These are phyloP conservation scores for Zoysia matrella DNA, from an alignment of 202 grass and related monocot species.

Conservation along the genomic window DNA sequence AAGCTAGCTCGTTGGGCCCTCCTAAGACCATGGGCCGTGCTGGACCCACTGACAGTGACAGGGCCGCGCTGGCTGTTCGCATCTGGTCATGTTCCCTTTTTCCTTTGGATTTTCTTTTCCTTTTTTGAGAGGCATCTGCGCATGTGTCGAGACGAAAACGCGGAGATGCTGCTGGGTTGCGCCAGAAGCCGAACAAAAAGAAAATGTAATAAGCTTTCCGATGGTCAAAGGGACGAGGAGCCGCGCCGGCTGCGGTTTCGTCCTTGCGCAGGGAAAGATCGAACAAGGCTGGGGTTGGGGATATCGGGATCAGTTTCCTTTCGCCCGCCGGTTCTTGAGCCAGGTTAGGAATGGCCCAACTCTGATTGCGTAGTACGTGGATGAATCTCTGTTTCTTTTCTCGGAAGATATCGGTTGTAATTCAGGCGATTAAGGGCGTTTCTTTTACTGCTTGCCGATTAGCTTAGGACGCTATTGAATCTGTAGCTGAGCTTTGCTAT, in stretches of 20 bases:
- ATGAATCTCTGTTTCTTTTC: slow-evolving; percentile 31
- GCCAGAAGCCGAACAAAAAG: neutral
- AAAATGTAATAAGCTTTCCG: neutral
- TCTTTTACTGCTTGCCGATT: neutral
- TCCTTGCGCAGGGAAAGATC: slow-evolving; percentile 2
- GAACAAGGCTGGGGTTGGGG: neutral
- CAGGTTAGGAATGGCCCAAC: slow-evolving; percentile 21
- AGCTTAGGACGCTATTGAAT: neutral
- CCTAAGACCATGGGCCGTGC: no score
- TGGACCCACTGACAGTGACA: neutral
- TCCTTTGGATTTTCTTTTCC: no score
- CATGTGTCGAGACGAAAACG: neutral
- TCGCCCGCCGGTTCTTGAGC: neutral
- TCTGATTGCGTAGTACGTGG: neutral
- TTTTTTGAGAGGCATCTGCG: no score
- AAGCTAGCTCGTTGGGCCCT: no score
- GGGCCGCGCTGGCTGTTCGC: neutral
- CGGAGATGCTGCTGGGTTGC: neutral
- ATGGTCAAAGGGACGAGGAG: slow-evolving; percentile 11
- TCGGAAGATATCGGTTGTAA: neutral
- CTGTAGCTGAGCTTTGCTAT: neutral
- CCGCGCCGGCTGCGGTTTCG: neutral
- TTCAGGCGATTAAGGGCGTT: neutral
- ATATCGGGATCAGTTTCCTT: slow-evolving; percentile 26
- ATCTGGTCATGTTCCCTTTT: no score